phyloP scores from a whole-genome alignment of 2,329 filamentous ascomycete species.

The Intubia oerlemansii region DNA sequence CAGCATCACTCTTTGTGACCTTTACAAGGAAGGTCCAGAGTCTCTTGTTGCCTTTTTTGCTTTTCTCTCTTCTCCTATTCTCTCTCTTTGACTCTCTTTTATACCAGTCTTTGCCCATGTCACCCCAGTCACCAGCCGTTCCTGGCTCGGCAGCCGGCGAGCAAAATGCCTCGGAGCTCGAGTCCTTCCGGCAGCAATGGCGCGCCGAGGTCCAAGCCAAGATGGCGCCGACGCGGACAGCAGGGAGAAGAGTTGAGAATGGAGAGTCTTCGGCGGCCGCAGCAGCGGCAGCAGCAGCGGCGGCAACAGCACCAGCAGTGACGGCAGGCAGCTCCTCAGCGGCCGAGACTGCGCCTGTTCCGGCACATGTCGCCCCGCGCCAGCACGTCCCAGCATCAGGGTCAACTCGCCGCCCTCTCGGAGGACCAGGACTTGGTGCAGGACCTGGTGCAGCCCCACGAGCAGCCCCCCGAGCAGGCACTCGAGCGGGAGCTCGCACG shows the following conservation, averaged over 20 bases:
- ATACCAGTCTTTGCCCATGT: no score
- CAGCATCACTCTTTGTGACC: no score
- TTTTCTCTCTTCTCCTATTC: background rate
- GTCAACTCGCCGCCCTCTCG: no score
- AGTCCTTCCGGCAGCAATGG: constrained; percentile 75
- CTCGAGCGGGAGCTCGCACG: background rate
- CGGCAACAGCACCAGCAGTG: background rate
- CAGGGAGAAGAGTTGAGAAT: no score
- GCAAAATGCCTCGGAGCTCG: constrained; percentile 46
- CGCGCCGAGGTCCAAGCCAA: constrained; percentile 47
- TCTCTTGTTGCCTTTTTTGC: no score
- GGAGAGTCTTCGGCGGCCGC: background rate
- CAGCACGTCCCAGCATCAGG: no score
- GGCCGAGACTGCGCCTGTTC: background rate
- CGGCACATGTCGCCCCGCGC: background rate
- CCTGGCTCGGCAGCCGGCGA: background rate
- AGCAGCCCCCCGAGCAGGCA: background rate
- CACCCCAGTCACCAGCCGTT: constrained; percentile 1
- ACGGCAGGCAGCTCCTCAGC: background rate
- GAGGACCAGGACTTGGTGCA: no score
- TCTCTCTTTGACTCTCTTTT: background rate
- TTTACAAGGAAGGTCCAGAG: no score
- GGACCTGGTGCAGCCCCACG: no score
- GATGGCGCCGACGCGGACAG: no score
- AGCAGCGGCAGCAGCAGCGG: background rate